These are phyloP conservation scores for Lachancea dasiensis DNA, from an alignment of 805 yeast species.

Conservation along the genomic window DNA sequence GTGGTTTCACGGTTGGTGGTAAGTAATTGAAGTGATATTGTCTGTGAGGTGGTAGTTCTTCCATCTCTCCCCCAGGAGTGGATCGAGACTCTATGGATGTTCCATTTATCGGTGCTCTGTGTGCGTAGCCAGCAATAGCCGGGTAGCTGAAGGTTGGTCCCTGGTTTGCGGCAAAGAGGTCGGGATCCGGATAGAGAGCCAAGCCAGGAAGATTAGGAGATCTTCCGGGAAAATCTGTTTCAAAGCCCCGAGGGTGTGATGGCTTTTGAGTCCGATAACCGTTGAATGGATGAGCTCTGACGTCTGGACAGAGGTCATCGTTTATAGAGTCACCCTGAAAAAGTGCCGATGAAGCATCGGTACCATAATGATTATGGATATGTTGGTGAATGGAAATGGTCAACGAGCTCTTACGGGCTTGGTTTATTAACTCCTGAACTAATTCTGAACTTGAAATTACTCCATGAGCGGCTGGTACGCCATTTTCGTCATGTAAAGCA, in stretches of 20 bases:
- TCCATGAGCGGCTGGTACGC: constrained; percentile 45
- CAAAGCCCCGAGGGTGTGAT: constrained; percentile 5
- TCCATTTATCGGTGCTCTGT: constrained; percentile 6
- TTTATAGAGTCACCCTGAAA: neutral
- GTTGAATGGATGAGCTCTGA: constrained; percentile 5
- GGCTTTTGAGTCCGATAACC: constrained; percentile 1
- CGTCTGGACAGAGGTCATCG: constrained; percentile 1
- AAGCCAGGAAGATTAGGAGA: constrained; percentile 20
- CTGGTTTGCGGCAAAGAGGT: neutral
- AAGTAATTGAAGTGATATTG: constrained; percentile 68
- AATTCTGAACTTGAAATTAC: constrained; percentile 45
- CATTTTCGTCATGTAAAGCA: constrained; percentile 42
- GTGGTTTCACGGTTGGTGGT: constrained; percentile 71
- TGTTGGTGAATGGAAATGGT: constrained; percentile 78
- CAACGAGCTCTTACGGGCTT: constrained; percentile 53
- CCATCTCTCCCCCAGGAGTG: constrained; percentile 23
- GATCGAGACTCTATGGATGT: constrained; percentile 21
- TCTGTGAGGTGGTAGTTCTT: constrained; percentile 50
- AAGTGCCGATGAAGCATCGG: neutral
- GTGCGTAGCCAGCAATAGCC: constrained; percentile 8
- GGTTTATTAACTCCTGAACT: constrained; percentile 51
- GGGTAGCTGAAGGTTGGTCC: constrained; percentile 7
- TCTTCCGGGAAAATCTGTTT: constrained; percentile 20
- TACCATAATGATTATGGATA: constrained; percentile 65
- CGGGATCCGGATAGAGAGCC: constrained; percentile 16